phyloP scores from a whole-genome alignment of 78 protist species.

The Chrysochromulina parva region DNA sequence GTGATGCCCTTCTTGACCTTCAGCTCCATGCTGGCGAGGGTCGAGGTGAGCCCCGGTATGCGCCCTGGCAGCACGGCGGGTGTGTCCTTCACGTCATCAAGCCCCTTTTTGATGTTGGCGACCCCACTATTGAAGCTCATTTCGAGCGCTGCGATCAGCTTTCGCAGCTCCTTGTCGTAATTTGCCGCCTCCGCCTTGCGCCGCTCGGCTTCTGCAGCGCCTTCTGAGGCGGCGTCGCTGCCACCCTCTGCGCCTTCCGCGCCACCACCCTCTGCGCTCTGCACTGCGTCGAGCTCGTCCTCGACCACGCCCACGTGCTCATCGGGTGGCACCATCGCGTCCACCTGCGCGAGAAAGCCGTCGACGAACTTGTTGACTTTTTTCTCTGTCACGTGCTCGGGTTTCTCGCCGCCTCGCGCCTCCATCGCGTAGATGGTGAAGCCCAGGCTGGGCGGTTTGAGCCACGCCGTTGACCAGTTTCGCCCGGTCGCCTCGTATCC shows the following conservation, averaged over 20 bases:
- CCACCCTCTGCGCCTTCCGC: too few species aligned
- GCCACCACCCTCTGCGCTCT: too few species aligned
- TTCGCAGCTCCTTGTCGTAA: neutral
- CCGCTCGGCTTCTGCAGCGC: too few species aligned
- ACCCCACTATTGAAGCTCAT: conserved; percentile 1
- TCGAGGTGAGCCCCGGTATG: neutral
- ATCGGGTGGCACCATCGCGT: too few species aligned
- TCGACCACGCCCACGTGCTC: too few species aligned
- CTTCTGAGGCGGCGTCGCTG: too few species aligned
- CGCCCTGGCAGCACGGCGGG: neutral
- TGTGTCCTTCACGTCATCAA: neutral
- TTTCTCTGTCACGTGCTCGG: neutral
- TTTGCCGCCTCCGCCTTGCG: neutral
- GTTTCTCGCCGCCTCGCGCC: neutral
- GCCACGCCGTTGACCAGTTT: neutral
- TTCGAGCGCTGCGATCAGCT: neutral
- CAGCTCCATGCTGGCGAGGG: neutral
- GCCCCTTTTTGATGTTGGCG: neutral
- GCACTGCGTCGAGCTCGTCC: too few species aligned
- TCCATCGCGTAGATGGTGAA: conserved; percentile 10
- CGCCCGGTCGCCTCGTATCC: neutral
- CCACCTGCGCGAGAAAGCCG: neutral
- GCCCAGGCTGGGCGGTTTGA: neutral
- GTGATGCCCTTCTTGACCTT: neutral
- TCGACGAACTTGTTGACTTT: neutral